Conservation (phyloP, 768 basidiomycete species). For the Lentinus tigrinus region DNA sequence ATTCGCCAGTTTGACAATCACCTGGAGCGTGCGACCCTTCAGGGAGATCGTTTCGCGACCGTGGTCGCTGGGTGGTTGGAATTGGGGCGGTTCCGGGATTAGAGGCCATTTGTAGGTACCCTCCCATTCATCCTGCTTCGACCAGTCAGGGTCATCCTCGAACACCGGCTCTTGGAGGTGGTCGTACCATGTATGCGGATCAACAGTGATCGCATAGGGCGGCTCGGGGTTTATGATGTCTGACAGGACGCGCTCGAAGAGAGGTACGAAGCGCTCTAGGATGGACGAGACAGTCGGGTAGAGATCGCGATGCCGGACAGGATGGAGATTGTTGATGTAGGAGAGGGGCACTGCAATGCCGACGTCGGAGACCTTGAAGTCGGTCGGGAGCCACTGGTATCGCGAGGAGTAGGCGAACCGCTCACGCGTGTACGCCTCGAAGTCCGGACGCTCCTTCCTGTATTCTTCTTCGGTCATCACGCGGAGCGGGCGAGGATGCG, state of each 20-base stretch:
- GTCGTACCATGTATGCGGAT: slow-evolving; percentile 11
- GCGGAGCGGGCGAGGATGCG: not conserved
- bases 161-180: not conserved
- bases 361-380: slow-evolving; percentile 24
- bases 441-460: not conserved
- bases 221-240: slow-evolving; percentile 5
- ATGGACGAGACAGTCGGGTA: slow-evolving; percentile 20
- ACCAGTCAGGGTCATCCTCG: not conserved
- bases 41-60: not conserved
- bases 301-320: slow-evolving; percentile 12
- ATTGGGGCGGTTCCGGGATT: slow-evolving; percentile 18
- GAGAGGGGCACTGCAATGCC: slow-evolving; percentile 19
- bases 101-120: slow-evolving; percentile 4
- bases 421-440: not conserved
- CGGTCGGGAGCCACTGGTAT: slow-evolving; percentile 32
- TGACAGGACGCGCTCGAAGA: slow-evolving; percentile 28
- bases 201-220: not conserved
- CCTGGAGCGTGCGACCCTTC: slow-evolving; percentile 25
- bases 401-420: slow-evolving; percentile 8
- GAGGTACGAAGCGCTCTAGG: slow-evolving; percentile 23
- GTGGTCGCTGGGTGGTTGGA: not conserved
- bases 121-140: not conserved
- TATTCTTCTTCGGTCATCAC: not conserved
- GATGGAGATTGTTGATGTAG: slow-evolving; percentile 35
- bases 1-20: slow-evolving; percentile 42